phyloP scores from a whole-genome alignment of 2,329 filamentous ascomycete species.

The Alternaria rosae region DNA sequence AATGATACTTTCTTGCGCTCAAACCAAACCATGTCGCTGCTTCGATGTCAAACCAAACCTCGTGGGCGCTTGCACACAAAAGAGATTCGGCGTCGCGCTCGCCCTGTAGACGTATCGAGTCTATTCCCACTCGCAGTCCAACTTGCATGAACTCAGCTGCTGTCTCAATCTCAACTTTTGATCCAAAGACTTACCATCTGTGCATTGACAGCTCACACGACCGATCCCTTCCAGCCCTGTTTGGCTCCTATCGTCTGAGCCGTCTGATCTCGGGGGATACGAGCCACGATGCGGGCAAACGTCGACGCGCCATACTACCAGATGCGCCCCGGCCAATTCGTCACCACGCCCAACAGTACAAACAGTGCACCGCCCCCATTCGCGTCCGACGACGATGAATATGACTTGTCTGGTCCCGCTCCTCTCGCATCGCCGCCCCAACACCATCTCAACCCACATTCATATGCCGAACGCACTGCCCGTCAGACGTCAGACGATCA shows the following conservation, averaged over 20 bases:
- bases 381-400: slow-evolving; percentile 29
- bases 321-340: slow-evolving; percentile 39
- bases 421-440: slow-evolving; percentile 19
- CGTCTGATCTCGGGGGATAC: slow-evolving; percentile 20
- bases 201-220: slow-evolving; percentile 21
- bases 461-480: slow-evolving; percentile 23
- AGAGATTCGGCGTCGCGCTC: slow-evolving; percentile 22
- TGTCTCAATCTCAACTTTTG: slow-evolving; percentile 10
- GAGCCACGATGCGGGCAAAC: slow-evolving; percentile 43
- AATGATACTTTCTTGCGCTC: slow-evolving; percentile 16
- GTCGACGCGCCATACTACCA: slow-evolving; percentile 45
- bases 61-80: slow-evolving; percentile 25
- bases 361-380: slow-evolving; percentile 28
- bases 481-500: slow-evolving; percentile 23
- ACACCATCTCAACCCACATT: slow-evolving; percentile 20
- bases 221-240: slow-evolving; percentile 1
- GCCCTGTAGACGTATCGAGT: slow-evolving; percentile 20
- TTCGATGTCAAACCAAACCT: slow-evolving; percentile 25
- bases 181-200: slow-evolving; percentile 31
- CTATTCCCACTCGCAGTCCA: slow-evolving; percentile 4
- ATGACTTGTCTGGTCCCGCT: slow-evolving; percentile 27
- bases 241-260: slow-evolving; percentile 11
- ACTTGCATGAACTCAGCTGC: slow-evolving; percentile 1
- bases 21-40: slow-evolving; percentile 22
- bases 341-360: slow-evolving; percentile 28